phyloP scores from a whole-genome alignment of 805 yeast species.

The Schwanniomyces polymorphus region DNA sequence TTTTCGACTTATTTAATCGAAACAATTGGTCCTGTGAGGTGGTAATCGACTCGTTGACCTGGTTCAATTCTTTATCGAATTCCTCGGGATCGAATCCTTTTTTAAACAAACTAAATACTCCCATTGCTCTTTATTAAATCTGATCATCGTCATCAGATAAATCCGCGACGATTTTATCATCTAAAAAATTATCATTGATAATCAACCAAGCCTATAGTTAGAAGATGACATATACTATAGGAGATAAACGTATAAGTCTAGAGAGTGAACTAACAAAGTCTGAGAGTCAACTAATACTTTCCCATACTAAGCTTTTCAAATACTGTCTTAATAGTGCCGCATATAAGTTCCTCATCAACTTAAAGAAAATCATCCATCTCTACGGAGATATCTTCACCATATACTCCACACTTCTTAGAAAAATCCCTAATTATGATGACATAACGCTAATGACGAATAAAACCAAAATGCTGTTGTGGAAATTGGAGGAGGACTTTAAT shows the following conservation, averaged over 20 bases:
- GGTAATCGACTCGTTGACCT: conserved; percentile 25
- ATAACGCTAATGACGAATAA: conserved; percentile 29
- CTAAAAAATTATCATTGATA: neutral
- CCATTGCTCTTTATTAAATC: conserved; percentile 15
- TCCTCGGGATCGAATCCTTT: conserved; percentile 27
- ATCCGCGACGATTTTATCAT: conserved; percentile 1
- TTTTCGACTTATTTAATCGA: conserved; percentile 15
- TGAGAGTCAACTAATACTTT: conserved; percentile 24
- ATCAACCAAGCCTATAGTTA: neutral
- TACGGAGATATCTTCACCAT: conserved; percentile 39
- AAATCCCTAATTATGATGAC: conserved; percentile 43
- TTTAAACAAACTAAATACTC: conserved; percentile 26
- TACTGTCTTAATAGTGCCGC: conserved; percentile 33
- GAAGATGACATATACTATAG: conserved; percentile 40
- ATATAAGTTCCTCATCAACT: conserved; percentile 21
- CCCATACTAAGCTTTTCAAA: conserved; percentile 30
- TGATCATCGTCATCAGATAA: neutral
- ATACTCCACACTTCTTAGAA: conserved; percentile 36
- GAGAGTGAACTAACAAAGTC: conserved; percentile 17
- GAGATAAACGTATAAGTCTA: conserved; percentile 28
- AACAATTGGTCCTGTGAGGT: conserved; percentile 24
- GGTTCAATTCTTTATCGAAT: conserved; percentile 35
- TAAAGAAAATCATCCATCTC: conserved; percentile 35
- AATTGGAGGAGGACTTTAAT: conserved; percentile 33
- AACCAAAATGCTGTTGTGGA: conserved; percentile 17